Percentiles rank a stretch among this genome's conserved stretches.
Conservation (phyloP, 108 stramenopile species). For the Cyclotella baltica region DNA sequence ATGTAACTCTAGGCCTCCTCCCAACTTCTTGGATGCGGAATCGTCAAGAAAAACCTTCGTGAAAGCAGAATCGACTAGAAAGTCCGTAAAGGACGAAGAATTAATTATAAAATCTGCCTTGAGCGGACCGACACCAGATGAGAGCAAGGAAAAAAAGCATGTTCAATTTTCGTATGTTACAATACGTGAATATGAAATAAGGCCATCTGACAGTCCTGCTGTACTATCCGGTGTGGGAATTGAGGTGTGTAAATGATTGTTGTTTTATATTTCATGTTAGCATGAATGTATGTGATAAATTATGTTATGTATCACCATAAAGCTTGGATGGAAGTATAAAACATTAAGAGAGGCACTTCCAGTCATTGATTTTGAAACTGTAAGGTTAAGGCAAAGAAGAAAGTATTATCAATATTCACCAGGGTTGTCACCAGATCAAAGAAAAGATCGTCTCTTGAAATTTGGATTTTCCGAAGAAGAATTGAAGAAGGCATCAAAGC, state of each 20-base stretch:
- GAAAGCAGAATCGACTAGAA: too few species aligned
- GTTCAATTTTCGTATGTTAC: background rate
- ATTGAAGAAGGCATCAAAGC: background rate
- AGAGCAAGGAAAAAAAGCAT: background rate
- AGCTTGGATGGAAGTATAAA: background rate
- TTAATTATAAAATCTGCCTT: background rate
- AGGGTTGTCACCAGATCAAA: background rate
- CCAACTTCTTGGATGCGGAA: too few species aligned
- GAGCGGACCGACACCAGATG: too few species aligned
- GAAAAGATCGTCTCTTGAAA: background rate
- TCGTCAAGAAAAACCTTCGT: background rate
- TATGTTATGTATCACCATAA: too few species aligned
- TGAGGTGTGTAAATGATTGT: background rate
- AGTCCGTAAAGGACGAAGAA: background rate
- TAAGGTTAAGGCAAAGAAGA: background rate
- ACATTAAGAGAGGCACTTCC: background rate
- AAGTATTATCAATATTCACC: background rate
- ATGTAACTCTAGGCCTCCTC: too few species aligned
- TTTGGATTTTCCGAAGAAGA: background rate
- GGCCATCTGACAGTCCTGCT: background rate
- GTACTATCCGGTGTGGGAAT: background rate
- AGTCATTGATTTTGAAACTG: background rate
- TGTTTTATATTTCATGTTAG: too few species aligned
- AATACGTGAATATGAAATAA: background rate
- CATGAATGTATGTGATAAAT: background rate